Conservation (phyloP, 2,329 filamentous ascomycete genomes). For the Aspergillus pseudotamarii region DNA sequence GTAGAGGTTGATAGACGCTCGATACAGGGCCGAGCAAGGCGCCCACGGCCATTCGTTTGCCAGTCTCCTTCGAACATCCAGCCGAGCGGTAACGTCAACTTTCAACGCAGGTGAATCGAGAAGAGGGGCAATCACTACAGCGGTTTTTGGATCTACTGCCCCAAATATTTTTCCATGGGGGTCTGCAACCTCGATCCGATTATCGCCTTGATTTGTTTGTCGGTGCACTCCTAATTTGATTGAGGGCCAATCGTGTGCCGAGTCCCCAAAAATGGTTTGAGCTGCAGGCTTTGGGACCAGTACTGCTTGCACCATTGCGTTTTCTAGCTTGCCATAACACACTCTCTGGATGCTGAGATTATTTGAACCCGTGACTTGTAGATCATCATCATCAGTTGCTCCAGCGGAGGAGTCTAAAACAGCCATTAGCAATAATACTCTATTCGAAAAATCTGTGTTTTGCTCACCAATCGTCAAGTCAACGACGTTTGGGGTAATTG, state of each 20-base stretch:
- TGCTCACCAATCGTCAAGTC: conserved; percentile 46
- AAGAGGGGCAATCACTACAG: conserved; percentile 69
- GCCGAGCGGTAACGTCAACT: conserved; percentile 72
- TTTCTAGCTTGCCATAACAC: conserved; percentile 77
- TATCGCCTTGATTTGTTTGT: conserved; percentile 57
- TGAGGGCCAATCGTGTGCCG: conserved; percentile 64
- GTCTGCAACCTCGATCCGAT: conserved; percentile 71
- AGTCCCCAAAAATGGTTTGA: conserved; percentile 59
- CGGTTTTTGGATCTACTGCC: conserved; percentile 68
- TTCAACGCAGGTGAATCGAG: conserved; percentile 67
- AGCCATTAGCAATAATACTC: conserved; percentile 22
- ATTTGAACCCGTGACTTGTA: conserved; percentile 53
- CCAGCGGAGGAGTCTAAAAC: conserved; percentile 21
- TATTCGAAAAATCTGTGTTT: not conserved
- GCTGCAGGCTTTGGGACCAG: conserved; percentile 69
- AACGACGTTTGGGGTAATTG: conserved; percentile 57
- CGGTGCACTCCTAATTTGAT: conserved; percentile 74
- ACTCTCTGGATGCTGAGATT: conserved; percentile 70
- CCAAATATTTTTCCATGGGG: conserved; percentile 73
- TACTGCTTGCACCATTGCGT: conserved; percentile 66
- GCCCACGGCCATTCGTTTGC: conserved; percentile 67
- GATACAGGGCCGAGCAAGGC: conserved; percentile 62
- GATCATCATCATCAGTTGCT: conserved; percentile 39
- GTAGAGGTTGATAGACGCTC: conserved; percentile 76
- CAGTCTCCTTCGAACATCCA: conserved; percentile 67